Evolutionary conservation across 768 basidiomycete species (phyloP), one percentile per base, ranked within the genome.

Genomic region (Russula sp.): DNA sequence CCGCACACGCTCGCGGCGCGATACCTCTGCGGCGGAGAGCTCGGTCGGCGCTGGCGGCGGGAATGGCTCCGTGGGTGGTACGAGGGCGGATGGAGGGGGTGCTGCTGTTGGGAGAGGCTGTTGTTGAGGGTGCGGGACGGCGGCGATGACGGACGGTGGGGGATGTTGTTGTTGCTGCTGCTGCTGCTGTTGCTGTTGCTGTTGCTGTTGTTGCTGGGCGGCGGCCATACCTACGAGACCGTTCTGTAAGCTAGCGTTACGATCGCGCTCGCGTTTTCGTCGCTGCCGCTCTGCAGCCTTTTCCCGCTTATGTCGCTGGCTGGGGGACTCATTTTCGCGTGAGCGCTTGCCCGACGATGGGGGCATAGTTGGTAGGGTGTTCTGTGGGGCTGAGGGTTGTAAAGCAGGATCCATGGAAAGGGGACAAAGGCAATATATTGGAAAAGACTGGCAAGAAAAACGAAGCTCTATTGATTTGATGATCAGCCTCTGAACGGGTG

Each of bases 251-350:
- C 61, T 69, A 36, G 75, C 76, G 69, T 77, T 75, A 50, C 80
- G 75, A 73, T 80, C 80, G 69, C 88, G 81, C 75, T 90, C 90
- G 53, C 90, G 84, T 72, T 93, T 93, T 64, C 88, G 73, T 50
- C 90, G 82, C 72, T 93, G 90, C 63, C 90, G 79, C 72, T 92
- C 90, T 45, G 91, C 88, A 1, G 90, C 90, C 72, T 92, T 91
- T 79, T 90, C 88, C 67, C 90, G 82, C 72, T 92, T 92, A 68
- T 82, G 77, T 66, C 83, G 78, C 74, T 89, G 87, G 59, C 80
- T 80, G 34, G 83, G 81, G 11, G 87, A 86, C 76, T 90, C 88
- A 77, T 86, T 83, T 71, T 89, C 82, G 66, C 87, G 79, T 45
- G 82, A 75, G 29, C 86, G 79, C 73, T 85, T 87, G 64, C 77